Evolutionary conservation across 2,329 filamentous ascomycete genomes (phyloP), one percentile per base, ranked within the genome.

Genomic region (Neofusicoccum sp.): DNA sequence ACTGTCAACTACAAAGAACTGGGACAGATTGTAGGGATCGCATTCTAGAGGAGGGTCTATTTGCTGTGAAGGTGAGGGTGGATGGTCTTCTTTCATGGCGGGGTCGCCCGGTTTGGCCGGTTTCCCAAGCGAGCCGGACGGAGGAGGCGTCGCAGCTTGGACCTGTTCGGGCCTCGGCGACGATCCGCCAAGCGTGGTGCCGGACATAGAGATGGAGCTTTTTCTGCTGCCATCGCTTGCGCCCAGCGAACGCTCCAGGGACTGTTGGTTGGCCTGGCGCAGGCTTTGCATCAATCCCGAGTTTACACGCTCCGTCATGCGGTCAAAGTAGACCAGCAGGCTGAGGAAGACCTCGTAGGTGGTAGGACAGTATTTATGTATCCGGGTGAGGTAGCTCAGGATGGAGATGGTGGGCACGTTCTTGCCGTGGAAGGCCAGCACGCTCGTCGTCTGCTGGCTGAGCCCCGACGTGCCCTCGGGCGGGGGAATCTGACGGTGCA

Each of bases 321-420:
- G 89, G 74, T 99, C 95, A 76, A 99, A 99, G 76, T 98, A 99
- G 33, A 99, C 93, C 60, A 99, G 79, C 69, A 99, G 78, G 72
- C 93, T 97, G 63, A 99, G 79, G 71, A 99, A 99, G 0, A 99
- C 95, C 76, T 99, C 95, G 73, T 96, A 99, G 0, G 95, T 98
- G 5, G 95, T 98, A 0, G 95, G 95, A 70, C 95, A 99, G 77
- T 99, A 99, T 78, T 97, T 97, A 78, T 99, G 93, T 72, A 99
- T 98, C 63, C 95, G 88, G 69, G 89, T 93, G 58, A 99, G 80
- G 70, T 99, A 99, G 81, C 92, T 98, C 63, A 96, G 80, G 63
- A 99, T 98, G 20, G 93, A 96, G 69, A 99, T 99, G 71, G 90
- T 95, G 1, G 95, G 95, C 9, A 98, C 90, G 66, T 99, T 99